Evolutionary conservation across 352 stramenopile genomes (phyloP), one percentile per base, ranked within the genome.

Genomic region (Globisporangium camurandrum): DNA sequence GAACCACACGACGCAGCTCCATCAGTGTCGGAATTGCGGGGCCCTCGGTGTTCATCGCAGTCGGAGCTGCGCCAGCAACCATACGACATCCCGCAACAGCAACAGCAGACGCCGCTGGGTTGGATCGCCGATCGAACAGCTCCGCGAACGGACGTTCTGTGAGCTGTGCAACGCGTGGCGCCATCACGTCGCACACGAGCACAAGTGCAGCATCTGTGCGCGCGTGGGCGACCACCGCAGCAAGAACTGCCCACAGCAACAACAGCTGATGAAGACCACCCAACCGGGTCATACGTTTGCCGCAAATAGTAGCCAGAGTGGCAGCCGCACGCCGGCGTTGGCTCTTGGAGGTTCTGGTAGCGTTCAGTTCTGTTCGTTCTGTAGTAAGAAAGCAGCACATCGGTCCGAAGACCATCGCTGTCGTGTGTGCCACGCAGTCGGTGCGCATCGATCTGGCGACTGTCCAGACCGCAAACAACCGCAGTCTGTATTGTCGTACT

Each of bases 311-410:
- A 45, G 8, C 23, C 44, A 37, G 28, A 46, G 34, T 22, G 56
- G 47, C 8, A 28, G 19, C 2, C 46, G 46, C 30, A 60, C 46
- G 2, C 52, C 57, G n/a, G 39, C 42, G 46, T 49, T 47, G n/a
- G n/a, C n/a, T n/a, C n/a, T n/a, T n/a, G n/a, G n/a, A n/a, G n/a
- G n/a, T n/a, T n/a, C n/a, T n/a, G n/a, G n/a, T n/a, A n/a, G n/a
- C n/a, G n/a, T n/a, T n/a, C n/a, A n/a, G 3, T 75, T 74, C 45
- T 86, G 75, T 49, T 69, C 67, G 30, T 88, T 86, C 55, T 88
- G 77, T 42, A 59, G 44, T 26, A 88, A 84, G 44, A 58, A 80
- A 42, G 74, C 67, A 38, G 50, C 68, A 8, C 77, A 86, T 51
- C 24, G 47, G 9, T 85, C 72, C 2, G 62, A 74, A 20, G 59